Evolutionary conservation across 306 rosid species (phyloP), one percentile per base, ranked within the genome.

Genomic region (Castanospermum australe): DNA sequence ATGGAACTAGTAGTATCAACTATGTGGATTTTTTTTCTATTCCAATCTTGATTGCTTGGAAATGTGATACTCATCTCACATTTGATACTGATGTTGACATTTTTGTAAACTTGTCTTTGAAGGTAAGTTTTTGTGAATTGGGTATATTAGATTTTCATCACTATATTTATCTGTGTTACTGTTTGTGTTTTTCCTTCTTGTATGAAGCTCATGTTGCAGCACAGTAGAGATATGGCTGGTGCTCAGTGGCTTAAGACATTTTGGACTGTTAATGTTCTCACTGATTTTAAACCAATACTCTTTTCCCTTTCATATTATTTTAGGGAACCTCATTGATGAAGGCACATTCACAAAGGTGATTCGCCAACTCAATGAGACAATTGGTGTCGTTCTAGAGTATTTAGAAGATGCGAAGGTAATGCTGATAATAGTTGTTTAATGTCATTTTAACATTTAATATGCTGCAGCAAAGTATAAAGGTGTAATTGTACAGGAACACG

Each of bases 331-430:
- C 65, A 86, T 92, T 61, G 84, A 88, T 77, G 99, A 89, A 60
- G 79, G 76, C 82, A 89, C 90, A 18, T 45, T 78, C 35, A 86
- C 70, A 67, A 88, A 74, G 81, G 85, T 91, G 87, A 87, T 92
- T 75, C 75, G 42, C 33, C 97, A 91, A 66, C 97, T 95, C 64
- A 87, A 92, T 83, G 97, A 92, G 90, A 95, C 99, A 32, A 70
- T 84, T 82, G 84, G 62, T 62, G 86, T 90, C 33, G 92, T 92
- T 84, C 84, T 95, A 61, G 97, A 95, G 77, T 95, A 89, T 83
- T 86, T 95, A 73, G 92, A 83, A 88, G 99, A 95, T 81, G 98
- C 97, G 25, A 92, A 88, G 90, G 99, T 95, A 80, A 84, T 50
- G 28, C 67, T 62, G 73, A 62, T 77, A 47, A 18, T 74, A 47